Evolutionary conservation across 2,329 filamentous ascomycete genomes (phyloP).

Genomic region (Dactylellina haptotyla): DNA sequence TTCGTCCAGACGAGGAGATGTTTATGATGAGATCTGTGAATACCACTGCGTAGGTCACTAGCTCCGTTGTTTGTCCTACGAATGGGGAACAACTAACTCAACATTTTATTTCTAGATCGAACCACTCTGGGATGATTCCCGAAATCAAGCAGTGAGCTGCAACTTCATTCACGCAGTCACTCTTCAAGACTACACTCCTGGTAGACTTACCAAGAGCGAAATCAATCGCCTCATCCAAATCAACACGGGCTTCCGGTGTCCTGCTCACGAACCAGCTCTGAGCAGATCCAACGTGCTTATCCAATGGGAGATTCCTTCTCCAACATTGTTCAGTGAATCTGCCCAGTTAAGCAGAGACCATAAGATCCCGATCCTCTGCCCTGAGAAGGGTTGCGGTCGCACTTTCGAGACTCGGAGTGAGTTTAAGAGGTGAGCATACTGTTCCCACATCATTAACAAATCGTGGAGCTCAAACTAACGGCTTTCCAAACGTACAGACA

Average conservation of each 20-base stretch:
- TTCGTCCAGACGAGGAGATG: slow-evolving; percentile 12
- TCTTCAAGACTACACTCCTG: slow-evolving; percentile 41
- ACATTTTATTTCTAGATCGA: slow-evolving; percentile 26
- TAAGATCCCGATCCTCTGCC: slow-evolving; percentile 29
- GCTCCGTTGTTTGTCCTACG: background rate
- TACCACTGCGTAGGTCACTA: slow-evolving; percentile 41
- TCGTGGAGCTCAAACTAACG: background rate
- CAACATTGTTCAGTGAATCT: slow-evolving; percentile 31
- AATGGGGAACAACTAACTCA: background rate
- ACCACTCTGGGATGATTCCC: too few relatives aligned
- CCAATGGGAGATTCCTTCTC: slow-evolving; percentile 40
- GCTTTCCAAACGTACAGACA: slow-evolving; percentile 19
- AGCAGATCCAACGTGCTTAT: slow-evolving; percentile 35
- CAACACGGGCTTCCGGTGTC: slow-evolving; percentile 45
- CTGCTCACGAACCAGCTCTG: slow-evolving; percentile 35
- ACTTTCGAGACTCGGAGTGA: slow-evolving; percentile 30
- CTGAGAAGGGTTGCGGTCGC: slow-evolving; percentile 41
- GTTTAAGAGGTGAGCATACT: slow-evolving; percentile 36
- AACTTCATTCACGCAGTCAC: slow-evolving; percentile 21
- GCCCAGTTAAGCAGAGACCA: slow-evolving; percentile 28
- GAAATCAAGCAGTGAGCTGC: too few relatives aligned
- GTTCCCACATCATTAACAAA: background rate
- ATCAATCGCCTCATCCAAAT: slow-evolving; percentile 39
- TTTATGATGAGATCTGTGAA: slow-evolving; percentile 32
- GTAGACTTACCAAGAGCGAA: slow-evolving; percentile 23